Base-by-base conservation (phyloP, 1,139 yeast genomes). In the Pichia sp. region DNA sequence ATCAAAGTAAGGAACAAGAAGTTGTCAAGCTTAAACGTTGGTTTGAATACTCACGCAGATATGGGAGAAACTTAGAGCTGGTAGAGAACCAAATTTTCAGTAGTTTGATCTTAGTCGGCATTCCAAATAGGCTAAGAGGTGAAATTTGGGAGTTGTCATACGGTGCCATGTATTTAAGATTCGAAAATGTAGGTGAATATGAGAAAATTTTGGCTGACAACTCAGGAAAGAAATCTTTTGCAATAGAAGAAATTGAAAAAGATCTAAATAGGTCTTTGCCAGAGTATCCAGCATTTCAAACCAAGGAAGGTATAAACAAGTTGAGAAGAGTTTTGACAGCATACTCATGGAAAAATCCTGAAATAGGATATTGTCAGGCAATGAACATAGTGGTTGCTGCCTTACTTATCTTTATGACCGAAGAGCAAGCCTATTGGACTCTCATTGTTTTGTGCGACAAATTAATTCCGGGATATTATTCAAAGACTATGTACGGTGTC, bases 331-430 rank as follows among this genome's bases (percentile, higher is more conserved):
- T 95, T 0, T 76, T 95, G 59, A 87, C 95, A 0, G 97, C 97
- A 0, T 95, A 90, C 66, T 89, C 97, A 0, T 93, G 98, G 98
- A 89, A 88, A 64, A 90, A 92, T 67, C 97, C 97, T 0, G 97
- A 93, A 52, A 90, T 95, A 26, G 99, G 99, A 0, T 95, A 95
- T 70, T 95, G 99, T 69, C 99, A 95, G 69, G 99, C 99, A 1
- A 95, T 95, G 99, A 95, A 95, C 68, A 95, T 95, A 56, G 97
- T 95, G 7, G 89, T 86, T 1, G 99, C 99, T 0, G 97, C 97
- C 0, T 72, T 95, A 54, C 75, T 95, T 57, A 93, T 95, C 54
- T 92, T 87, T 69, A 92, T 90, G 87, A 87, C 95, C 8, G 99
- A 95, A 69, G 99, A 93, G 61, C 99, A 95, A 70, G 98, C 97